These are phyloP conservation scores for Aspergillus pseudoterreus DNA, from an alignment of 2,329 filamentous ascomycete genomes.

Conservation along the genomic window DNA sequence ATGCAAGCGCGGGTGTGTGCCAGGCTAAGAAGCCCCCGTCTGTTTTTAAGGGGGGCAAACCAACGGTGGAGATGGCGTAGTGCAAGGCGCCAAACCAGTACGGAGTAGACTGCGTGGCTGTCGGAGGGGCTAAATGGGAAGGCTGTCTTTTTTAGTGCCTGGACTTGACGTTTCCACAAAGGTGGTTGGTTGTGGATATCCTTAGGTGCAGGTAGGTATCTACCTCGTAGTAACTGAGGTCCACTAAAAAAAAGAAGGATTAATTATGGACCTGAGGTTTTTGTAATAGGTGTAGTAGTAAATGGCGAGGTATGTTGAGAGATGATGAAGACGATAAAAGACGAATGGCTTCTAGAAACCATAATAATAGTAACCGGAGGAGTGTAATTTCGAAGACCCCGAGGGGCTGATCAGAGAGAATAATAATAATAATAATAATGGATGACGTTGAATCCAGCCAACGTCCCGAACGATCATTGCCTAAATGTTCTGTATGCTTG, in stretches of 20 bases:
- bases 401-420: background rate
- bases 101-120: slow-evolving; percentile 14
- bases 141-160: slow-evolving; percentile 12
- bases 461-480: background rate
- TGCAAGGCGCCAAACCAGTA: slow-evolving; percentile 14
- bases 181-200: background rate
- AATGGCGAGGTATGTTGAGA: too few species aligned
- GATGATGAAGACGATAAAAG: too few species aligned
- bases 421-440: background rate
- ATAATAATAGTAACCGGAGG: background rate
- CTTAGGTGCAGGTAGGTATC: background rate
- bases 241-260: background rate
- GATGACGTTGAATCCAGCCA: background rate
- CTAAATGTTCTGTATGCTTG: background rate
- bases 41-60: slow-evolving; percentile 18
- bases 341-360: too few species aligned
- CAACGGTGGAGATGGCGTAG: slow-evolving; percentile 20
- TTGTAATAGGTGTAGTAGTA: background rate
- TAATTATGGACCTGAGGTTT: background rate
- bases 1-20: slow-evolving; percentile 28
- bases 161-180: slow-evolving; percentile 1
- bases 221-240: too few species aligned
- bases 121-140: slow-evolving; percentile 11
- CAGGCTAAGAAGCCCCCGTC: slow-evolving; percentile 20
- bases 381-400: background rate